phyloP scores from a whole-genome alignment of 441 rosid species.

The Croton setiger region DNA sequence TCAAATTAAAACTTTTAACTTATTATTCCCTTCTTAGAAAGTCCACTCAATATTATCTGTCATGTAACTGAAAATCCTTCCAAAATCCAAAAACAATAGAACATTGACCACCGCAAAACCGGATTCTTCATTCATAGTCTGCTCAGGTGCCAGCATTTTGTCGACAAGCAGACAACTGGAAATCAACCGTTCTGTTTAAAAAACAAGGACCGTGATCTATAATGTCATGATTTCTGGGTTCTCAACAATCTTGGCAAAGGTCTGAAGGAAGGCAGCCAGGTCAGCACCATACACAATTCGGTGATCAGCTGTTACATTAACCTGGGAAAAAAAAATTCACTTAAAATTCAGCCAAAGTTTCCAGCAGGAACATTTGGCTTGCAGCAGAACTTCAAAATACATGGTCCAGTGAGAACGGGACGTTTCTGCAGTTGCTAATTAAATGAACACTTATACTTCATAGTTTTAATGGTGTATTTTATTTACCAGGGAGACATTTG shows the following conservation, averaged over 20 bases:
- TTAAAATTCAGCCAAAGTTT: conserved; percentile 7
- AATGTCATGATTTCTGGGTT: conserved; percentile 80
- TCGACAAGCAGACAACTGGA: conserved; percentile 6
- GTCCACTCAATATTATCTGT: conserved; percentile 12
- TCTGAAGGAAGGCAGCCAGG: conserved; percentile 88
- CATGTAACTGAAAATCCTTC: conserved; percentile 17
- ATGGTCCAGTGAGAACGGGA: neutral
- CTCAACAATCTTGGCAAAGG: conserved; percentile 86
- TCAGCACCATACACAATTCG: conserved; percentile 88
- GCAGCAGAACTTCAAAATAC: neutral
- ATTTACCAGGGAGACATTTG: neutral
- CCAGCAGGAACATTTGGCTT: neutral
- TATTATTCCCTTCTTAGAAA: conserved; percentile 19
- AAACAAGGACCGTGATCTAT: conserved; percentile 29
- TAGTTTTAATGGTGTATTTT: neutral
- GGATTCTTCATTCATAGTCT: conserved; percentile 20
- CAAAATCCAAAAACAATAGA: conserved; percentile 14
- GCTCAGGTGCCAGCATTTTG: conserved; percentile 15
- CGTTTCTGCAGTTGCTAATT: neutral
- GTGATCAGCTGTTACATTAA: conserved; percentile 98
- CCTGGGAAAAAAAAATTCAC: conserved; percentile 42
- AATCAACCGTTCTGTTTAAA: conserved; percentile 13
- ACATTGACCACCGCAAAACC: conserved; percentile 17
- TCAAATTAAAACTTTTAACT: conserved; percentile 5
- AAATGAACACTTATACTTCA: neutral